Base-by-base conservation (phyloP, 495 filamentous ascomycete species). In the Penicillium subrubescens region DNA sequence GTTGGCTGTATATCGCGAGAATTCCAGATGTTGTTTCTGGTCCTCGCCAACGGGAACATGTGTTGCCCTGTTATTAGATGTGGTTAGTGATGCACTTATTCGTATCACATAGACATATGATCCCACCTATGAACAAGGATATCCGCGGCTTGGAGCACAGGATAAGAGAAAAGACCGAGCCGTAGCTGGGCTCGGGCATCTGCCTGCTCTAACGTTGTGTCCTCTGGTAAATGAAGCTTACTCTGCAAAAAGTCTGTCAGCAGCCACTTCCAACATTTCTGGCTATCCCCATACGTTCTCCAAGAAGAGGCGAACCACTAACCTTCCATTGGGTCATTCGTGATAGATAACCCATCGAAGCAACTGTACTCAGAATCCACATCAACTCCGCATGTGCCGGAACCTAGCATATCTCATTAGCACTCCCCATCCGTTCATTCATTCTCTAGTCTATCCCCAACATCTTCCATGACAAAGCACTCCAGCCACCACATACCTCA, bases 241-340 rank as follows among this genome's bases (percentile, higher is more conserved):
- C 85, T 90, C 91, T 94, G 25, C 31, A 23, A 12, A 8, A 58
- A 67, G 69, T 63, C 52, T 37, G 53, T 59, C 21, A 19, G 21
- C 23, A 7, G 43, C 7, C 25, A 39, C 12, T 39, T 1, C 25
- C 6, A 29, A 8, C 11, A n/a, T 53, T 6, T 15, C 27, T 17
- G 6, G 51, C 27, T 8, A 34, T 8, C 12, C 31, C 7, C 1
- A 25, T 54, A 8, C 15, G 17, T n/a, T 27, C 25, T 25, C 12
- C 34, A 10, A 12, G 60, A 17, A 11, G 11, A 25, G 50, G 11
- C 23, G 0, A 35, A 19, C 5, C 34, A 73, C 81, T 68, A 60
- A 93, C 92, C 86, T 98, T 99, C 94, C 94, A 98, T 78, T 97
- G 94, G 44, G 95, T 98, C 96, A 99, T 99, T 12, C 96, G 84